Evolutionary conservation across 148 eudicot genomes (phyloP), one percentile per base, ranked within the genome.

Genomic region (Arctostaphylos glauca): DNA sequence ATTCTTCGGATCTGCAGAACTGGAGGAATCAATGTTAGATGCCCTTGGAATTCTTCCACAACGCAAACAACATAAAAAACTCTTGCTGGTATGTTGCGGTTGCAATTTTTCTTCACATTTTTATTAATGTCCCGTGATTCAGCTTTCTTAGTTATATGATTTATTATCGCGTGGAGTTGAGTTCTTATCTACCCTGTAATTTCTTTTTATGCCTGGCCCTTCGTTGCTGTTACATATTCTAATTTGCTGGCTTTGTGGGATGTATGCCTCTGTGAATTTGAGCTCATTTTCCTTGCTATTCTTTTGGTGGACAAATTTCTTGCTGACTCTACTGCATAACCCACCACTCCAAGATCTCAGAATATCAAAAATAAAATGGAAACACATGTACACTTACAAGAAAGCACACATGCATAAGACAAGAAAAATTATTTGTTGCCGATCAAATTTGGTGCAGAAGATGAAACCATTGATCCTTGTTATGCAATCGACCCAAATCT

Each of bases 11-110:
- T 55, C 83, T 84, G 87, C 89, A 96, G 99, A 96, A 87, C 89
- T 96, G 85, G 96, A 96, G 23, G 99, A 96, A 89, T 92, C 98
- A 85, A 94, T 93, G 93, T 86, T 96, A 80, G 99, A 96, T 85
- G 99, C 97, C 77, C 89, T 96, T 80, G 98, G 99, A 74, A 93
- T 94, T 88, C 98, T 96, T 82, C 99, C 98, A 48, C 95, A 93
- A 44, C 92, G 97, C 80, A 93, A 93, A 85, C 94, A 96, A 71
- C 96, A 96, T 89, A 96, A 94, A 89, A 96, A 96, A 82, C 93
- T 92, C 64, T 89, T 96, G 82, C 89, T 96, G 97, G 99, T 96
- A 91, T 85, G 90, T 84, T 55, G 38, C 74, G 6, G 31, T 74
- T n/a, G 41, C 67, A 50, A 50, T 67, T n/a, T 3, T 64, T 49